Conservation (phyloP, 2,329 filamentous ascomycete species). For the Hymenoscyphus linearis region DNA sequence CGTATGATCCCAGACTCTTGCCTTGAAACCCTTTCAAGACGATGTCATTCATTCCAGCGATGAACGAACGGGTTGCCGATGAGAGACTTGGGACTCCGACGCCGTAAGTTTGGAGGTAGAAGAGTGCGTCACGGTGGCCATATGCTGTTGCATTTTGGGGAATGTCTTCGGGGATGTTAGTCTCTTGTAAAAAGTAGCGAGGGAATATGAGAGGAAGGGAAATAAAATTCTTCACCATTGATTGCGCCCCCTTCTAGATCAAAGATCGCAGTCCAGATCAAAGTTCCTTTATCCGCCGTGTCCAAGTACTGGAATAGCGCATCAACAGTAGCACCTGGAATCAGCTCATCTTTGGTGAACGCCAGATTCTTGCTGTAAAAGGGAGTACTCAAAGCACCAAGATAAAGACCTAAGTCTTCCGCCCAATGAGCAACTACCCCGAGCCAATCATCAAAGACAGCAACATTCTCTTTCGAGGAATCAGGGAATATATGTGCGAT, state of each 20-base stretch:
- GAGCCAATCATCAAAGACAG: constrained; percentile 58
- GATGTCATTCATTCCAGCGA: constrained; percentile 45
- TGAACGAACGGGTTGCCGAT: constrained; percentile 43
- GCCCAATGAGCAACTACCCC: constrained; percentile 50
- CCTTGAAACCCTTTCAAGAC: constrained; percentile 36
- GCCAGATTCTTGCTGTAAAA: constrained; percentile 29
- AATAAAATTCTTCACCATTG: constrained; percentile 31
- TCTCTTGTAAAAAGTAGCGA: neutral
- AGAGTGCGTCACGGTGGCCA: constrained; percentile 57
- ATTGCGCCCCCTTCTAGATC: constrained; percentile 57
- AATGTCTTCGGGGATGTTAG: constrained; percentile 32
- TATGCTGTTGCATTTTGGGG: constrained; percentile 53
- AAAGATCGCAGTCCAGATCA: constrained; percentile 58
- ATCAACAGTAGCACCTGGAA: constrained; percentile 41
- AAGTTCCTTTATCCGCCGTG: constrained; percentile 42
- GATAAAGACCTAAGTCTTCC: constrained; percentile 37
- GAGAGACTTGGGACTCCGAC: constrained; percentile 44
- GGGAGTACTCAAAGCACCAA: neutral
- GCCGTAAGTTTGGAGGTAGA: constrained; percentile 59
- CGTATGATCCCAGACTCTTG: constrained; percentile 46
- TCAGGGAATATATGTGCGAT: constrained; percentile 44
- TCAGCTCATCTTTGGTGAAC: constrained; percentile 44
- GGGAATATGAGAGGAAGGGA: neutral
- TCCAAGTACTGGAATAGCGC: constrained; percentile 51
- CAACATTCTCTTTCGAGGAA: constrained; percentile 33